Evolutionary conservation across 2,329 filamentous ascomycete species (phyloP).

Genomic region (Monosporascus sp.): DNA sequence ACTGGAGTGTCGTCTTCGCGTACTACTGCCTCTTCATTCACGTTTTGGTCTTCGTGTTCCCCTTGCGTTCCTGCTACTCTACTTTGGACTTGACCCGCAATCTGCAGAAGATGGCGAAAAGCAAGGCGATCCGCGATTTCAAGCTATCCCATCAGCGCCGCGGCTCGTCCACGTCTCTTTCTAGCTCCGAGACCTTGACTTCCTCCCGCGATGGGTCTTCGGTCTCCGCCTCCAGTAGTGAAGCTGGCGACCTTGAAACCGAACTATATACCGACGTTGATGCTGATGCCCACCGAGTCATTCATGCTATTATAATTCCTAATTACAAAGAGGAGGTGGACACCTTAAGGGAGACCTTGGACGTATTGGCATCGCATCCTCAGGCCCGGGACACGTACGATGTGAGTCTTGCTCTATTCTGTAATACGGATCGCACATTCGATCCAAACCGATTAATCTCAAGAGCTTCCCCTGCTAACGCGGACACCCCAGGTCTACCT

Average conservation of each 20-base stretch:
- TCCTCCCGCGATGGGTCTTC: conserved; percentile 35
- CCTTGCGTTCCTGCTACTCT: conserved; percentile 56
- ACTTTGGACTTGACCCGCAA: conserved; percentile 51
- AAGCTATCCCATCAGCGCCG: conserved; percentile 43
- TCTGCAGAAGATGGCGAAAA: conserved; percentile 40
- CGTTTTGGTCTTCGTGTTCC: conserved; percentile 57
- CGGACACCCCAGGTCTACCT: conserved; percentile 53
- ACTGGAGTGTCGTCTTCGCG: conserved; percentile 51
- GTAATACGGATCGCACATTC: background rate
- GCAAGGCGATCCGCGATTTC: conserved; percentile 41
- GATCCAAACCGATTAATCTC: background rate
- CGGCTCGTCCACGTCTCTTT: conserved; percentile 48
- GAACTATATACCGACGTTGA: conserved; percentile 42
- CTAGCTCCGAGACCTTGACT: conserved; percentile 50
- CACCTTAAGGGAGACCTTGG: conserved; percentile 61
- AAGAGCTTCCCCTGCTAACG: conserved; percentile 5
- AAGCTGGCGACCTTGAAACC: conserved; percentile 45
- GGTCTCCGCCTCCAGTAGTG: conserved; percentile 40
- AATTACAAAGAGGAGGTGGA: conserved; percentile 71
- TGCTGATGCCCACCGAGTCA: conserved; percentile 38
- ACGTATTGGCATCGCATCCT: conserved; percentile 62
- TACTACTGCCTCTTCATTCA: conserved; percentile 64
- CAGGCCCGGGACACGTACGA: conserved; percentile 61
- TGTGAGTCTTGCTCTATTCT: conserved; percentile 41
- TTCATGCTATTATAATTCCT: conserved; percentile 65